A percentile compares a stretch with the other conserved stretches of the same genome.
These are phyloP conservation scores for Pseudozyma tsukubaensis DNA, from an alignment of 1,284 basidiomycete genomes.

Conservation along the genomic window DNA sequence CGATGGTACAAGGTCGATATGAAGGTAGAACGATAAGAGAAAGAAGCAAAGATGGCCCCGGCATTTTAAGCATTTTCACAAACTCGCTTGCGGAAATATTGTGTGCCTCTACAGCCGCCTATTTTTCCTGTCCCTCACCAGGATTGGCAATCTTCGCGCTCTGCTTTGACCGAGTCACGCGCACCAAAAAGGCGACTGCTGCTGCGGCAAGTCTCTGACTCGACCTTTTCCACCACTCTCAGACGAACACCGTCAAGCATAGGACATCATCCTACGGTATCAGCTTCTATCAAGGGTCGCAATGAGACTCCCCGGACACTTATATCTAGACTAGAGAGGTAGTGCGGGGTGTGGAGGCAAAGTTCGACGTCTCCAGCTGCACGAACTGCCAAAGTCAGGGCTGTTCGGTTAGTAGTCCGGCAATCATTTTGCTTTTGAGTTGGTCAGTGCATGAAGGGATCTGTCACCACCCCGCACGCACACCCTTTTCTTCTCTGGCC, in stretches of 20 bases:
- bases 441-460: constrained; percentile 23
- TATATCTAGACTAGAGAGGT: neutral
- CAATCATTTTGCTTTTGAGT: neutral
- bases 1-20: too few species aligned
- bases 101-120: too few species aligned
- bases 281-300: neutral
- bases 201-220: constrained; percentile 3
- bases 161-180: constrained; percentile 4
- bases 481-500: neutral
- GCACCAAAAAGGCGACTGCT: constrained; percentile 4
- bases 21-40: too few species aligned
- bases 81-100: too few species aligned
- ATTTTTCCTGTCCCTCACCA: too few species aligned
- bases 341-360: neutral
- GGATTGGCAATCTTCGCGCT: neutral
- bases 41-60: too few species aligned
- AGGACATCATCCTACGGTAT: too few species aligned
- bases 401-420: constrained; percentile 30
- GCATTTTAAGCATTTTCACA: too few species aligned
- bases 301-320: neutral
- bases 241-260: too few species aligned
- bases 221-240: neutral
- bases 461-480: constrained; percentile 16
- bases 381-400: too few species aligned
- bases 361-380: neutral